A percentile compares a stretch with the other conserved stretches of the same genome.
phyloP scores from a whole-genome alignment of 495 filamentous ascomycete species.

The Penicillium daleae region DNA sequence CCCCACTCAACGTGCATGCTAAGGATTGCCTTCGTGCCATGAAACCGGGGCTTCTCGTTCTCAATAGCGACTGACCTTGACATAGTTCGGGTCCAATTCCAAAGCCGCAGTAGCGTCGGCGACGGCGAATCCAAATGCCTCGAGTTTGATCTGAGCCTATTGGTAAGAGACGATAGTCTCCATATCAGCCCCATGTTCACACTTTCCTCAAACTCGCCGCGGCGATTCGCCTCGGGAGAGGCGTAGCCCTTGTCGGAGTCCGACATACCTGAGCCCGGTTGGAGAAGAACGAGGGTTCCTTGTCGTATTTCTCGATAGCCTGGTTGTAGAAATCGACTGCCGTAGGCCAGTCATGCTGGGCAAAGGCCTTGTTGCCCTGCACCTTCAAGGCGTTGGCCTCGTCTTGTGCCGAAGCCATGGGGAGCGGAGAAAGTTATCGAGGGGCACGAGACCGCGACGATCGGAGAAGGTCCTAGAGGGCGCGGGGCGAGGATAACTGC shows the following conservation, averaged over 20 bases:
- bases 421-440: constrained; percentile 25
- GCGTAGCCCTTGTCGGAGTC: constrained; percentile 13
- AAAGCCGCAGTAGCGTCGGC: constrained; percentile 92
- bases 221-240: constrained; percentile 2
- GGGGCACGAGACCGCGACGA: constrained; percentile 42
- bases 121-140: constrained; percentile 91
- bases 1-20: neutral
- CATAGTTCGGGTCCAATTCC: constrained; percentile 83
- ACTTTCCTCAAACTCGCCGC: constrained; percentile 6
- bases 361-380: constrained; percentile 92
- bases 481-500: constrained; percentile 3
- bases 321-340: constrained; percentile 87
- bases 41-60: neutral
- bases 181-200: constrained; percentile 22
- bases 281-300: constrained; percentile 86
- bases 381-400: constrained; percentile 83
- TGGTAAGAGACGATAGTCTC: constrained; percentile 11
- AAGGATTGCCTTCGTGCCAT: neutral
- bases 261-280: constrained; percentile 86
- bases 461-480: constrained; percentile 17
- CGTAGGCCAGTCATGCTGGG: constrained; percentile 80
- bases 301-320: constrained; percentile 84
- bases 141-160: constrained; percentile 91
- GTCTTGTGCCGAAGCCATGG: constrained; percentile 60
- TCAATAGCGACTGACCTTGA: constrained; percentile 65